A percentile compares a stretch with the other conserved stretches of the same genome.
Evolutionary conservation across 768 basidiomycete genomes (phyloP).

Genomic region (Lentinula lateritia): DNA sequence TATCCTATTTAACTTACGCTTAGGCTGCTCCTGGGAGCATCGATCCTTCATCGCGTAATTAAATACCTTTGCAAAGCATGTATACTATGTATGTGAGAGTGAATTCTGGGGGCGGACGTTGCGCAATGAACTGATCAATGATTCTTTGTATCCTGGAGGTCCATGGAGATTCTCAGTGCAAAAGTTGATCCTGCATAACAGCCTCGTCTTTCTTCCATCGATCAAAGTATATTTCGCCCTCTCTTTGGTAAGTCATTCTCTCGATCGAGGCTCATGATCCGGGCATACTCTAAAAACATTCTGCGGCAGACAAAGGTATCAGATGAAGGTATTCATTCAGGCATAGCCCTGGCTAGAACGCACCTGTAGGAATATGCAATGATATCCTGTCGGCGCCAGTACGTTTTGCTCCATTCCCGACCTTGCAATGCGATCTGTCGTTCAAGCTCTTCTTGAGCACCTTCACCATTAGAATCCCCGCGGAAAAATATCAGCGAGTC

Average conservation of each 20-base stretch:
- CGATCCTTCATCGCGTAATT: not conserved
- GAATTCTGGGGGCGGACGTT: too few species aligned
- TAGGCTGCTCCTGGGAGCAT: not conserved
- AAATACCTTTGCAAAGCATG: too few species aligned
- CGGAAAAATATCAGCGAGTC: slow-evolving; percentile 72
- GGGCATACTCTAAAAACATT: slow-evolving; percentile 48
- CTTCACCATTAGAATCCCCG: slow-evolving; percentile 45
- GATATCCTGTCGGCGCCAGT: slow-evolving; percentile 60
- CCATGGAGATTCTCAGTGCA: not conserved
- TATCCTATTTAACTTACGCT: not conserved
- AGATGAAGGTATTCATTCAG: not conserved
- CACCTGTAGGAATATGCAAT: slow-evolving; percentile 55
- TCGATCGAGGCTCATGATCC: slow-evolving; percentile 43
- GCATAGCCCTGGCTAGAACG: slow-evolving; percentile 9
- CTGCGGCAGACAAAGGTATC: slow-evolving; percentile 19
- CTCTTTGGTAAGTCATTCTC: slow-evolving; percentile 11
- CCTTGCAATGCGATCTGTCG: slow-evolving; percentile 52
- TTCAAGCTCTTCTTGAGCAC: slow-evolving; percentile 55
- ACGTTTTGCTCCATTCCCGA: slow-evolving; percentile 47
- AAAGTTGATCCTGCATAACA: not conserved
- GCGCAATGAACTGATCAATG: too few species aligned
- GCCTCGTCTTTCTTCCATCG: not conserved
- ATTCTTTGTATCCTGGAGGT: not conserved
- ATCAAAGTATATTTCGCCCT: not conserved
- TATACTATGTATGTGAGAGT: too few species aligned